Evolutionary conservation across 1,284 basidiomycete species (phyloP), one percentile per base, ranked within the genome.

Genomic region (Papiliotrema nemorosa): DNA sequence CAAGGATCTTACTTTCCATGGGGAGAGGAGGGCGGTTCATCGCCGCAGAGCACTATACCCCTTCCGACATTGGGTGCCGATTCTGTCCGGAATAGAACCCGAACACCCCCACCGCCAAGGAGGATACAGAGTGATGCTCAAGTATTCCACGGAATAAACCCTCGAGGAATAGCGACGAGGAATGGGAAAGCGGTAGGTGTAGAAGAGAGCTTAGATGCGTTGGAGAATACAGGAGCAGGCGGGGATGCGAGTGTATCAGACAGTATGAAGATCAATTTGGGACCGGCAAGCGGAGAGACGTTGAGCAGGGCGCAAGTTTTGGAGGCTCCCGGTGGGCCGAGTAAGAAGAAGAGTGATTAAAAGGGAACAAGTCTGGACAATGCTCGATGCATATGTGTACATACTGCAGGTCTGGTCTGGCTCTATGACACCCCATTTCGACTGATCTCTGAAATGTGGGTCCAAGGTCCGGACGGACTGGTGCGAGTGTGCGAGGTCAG

Each of bases 1-100:
- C 46, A 49, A 22, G 7, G 9, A 31, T 43, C 34, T 7, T 69
- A 69, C 41, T 65, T 65, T 54, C 66, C 66, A 0, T 69, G 64
- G 64, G 59, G 57, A 5, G 50, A 31, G 16, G 53, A 61, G 7
- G 12, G 53, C 48, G n/a, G 14, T 21, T 9, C 37, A 7, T 38
- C 37, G 12, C 10, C 13, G 9, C 37, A 38, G 7, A 40, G 10
- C 10, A 14, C 40, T 21, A 14, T 24, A n/a, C n/a, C n/a, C n/a
- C n/a, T n/a, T n/a, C n/a, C n/a, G n/a, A n/a, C n/a, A n/a, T n/a
- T n/a, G n/a, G 29, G 29, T 31, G 7, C 14, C 9, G 29, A 31
- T 31, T 31, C 10, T 5, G 21, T 37, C 10, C 7, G 44, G 22
- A 27, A 39, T n/a, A 27, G 42, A 31, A 12, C 21, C 1, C 45